Base-by-base conservation (phyloP, 805 yeast genomes). In the Blastobotrys chiropterorum region DNA sequence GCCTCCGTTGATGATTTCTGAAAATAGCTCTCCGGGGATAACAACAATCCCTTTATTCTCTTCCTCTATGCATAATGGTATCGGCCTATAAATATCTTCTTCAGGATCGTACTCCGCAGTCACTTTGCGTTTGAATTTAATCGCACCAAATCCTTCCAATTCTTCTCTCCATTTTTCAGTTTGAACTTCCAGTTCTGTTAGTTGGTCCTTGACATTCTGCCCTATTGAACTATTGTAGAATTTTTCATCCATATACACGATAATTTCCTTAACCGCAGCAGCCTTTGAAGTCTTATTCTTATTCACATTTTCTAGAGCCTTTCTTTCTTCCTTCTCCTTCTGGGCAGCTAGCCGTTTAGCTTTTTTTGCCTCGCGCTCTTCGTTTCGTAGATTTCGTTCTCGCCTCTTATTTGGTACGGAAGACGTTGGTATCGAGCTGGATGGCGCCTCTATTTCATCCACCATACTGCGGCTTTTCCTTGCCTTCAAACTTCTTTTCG, bases 31-130 rank as follows among this genome's bases (percentile, higher is more conserved):
- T 2, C 30, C 45, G 11, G 40, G 47, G 16, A 44, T 22, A 17
- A 26, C 40, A 17, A 42, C 53, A 34, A 52, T 16, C 14, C 30
- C 59, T 22, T 30, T 39, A 1, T 39, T 30, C 41, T 52, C 57
- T 3, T 41, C 40, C n/a, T 44, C 48, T n/a, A 56, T 46, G 13
- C 34, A 41, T 2, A 34, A 46, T 1, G 46, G 44, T 8, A 52
- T 48, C 2, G 63, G 63, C 1, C 53, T 47, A 34, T 46, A 59
- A 14, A 59, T 38, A 13, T 54, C 62, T n/a, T 48, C 31, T 16
- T 53, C 58, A 7, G 46, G 45, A 41, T 61, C 56, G 47, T 55
- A 61, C 3, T 38, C 42, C 19, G 53, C 16, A 2, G 51, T 45
- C 14, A 55, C 54, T 38, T 54, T 49, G 22, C 61, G 51, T 26